These are phyloP conservation scores for Lecanicillium sp. DNA, from an alignment of 2,329 filamentous ascomycete genomes.

Conservation along the genomic window DNA sequence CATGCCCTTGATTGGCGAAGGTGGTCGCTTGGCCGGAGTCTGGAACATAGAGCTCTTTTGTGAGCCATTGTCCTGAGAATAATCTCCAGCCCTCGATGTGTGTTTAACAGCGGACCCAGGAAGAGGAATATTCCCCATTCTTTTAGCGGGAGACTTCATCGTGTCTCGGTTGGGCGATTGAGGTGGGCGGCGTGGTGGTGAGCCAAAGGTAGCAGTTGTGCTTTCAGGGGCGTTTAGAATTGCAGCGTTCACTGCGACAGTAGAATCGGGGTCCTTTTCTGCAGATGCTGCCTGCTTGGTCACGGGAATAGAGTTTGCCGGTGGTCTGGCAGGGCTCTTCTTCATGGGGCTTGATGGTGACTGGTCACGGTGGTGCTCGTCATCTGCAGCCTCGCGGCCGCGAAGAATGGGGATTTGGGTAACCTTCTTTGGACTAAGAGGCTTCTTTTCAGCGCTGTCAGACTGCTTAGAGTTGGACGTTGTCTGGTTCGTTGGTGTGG, in stretches of 20 bases:
- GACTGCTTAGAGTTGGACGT: conserved; percentile 20
- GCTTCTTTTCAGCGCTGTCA: conserved; percentile 33
- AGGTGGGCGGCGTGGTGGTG: conserved; percentile 47
- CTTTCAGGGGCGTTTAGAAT: conserved; percentile 26
- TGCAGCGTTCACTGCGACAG: conserved; percentile 19
- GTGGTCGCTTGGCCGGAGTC: conserved; percentile 43
- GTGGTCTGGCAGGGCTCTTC: conserved; percentile 35
- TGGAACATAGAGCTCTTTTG: conserved; percentile 33
- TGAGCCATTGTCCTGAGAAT: conserved; percentile 13
- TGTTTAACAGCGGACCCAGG: conserved; percentile 25
- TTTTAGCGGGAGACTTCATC: conserved; percentile 48
- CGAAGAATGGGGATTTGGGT: conserved; percentile 43
- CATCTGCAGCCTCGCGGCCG: conserved; percentile 43
- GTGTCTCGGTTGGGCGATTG: conserved; percentile 45
- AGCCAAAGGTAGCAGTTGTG: conserved; percentile 33
- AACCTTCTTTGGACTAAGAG: conserved; percentile 57
- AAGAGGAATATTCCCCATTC: conserved; percentile 21
- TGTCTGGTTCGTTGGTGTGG: conserved; percentile 21
- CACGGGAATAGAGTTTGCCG: background rate
- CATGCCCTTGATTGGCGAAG: conserved; percentile 33
- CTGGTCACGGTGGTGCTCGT: conserved; percentile 48
- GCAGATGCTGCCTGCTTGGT: conserved; percentile 9
- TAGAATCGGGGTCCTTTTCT: conserved; percentile 14
- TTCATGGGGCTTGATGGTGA: background rate
- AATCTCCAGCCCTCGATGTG: background rate